These are phyloP conservation scores for Tillandsia leiboldiana DNA, from an alignment of 176 grass and related monocot genomes.

Conservation along the genomic window DNA sequence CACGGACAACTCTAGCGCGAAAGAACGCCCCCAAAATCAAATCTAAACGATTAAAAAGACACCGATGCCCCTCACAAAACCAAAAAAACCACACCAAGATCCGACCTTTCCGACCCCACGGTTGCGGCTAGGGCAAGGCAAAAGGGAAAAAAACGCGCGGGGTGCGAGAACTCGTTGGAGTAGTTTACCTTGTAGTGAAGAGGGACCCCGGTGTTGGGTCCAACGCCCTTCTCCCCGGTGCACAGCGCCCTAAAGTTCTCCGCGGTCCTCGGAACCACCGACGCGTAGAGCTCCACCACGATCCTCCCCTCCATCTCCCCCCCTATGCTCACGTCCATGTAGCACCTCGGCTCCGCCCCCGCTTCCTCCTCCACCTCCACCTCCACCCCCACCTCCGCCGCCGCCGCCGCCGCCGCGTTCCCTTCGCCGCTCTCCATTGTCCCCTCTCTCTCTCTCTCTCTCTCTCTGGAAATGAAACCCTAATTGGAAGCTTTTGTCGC, in stretches of 20 bases:
- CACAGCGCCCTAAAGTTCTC: conserved; percentile 97
- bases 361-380: conserved; percentile 78
- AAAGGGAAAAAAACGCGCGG: not conserved
- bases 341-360: conserved; percentile 56
- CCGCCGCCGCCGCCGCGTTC: conserved; percentile 19
- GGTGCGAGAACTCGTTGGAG: not conserved
- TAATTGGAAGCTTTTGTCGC: conserved; percentile 11
- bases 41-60: conserved; percentile 19
- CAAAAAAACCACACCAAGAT: conserved; percentile 1
- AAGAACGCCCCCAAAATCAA: conserved; percentile 4
- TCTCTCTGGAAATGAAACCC: conserved; percentile 14
- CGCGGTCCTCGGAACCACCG: conserved; percentile 54
- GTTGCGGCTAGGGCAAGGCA: conserved; percentile 1
- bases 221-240: conserved; percentile 79
- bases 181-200: conserved; percentile 70
- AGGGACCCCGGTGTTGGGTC: conserved; percentile 33
- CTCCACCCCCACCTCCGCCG: conserved; percentile 35
- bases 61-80: conserved; percentile 9
- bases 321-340: conserved; percentile 76
- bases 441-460: not conserved
- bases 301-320: conserved; percentile 83
- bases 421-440: conserved; percentile 32
- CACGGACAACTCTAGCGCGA: conserved; percentile 5
- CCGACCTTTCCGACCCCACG: not conserved
- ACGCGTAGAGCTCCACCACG: conserved; percentile 70